phyloP scores from a whole-genome alignment of 2,329 filamentous ascomycete species.

The Aspergillus tanneri region DNA sequence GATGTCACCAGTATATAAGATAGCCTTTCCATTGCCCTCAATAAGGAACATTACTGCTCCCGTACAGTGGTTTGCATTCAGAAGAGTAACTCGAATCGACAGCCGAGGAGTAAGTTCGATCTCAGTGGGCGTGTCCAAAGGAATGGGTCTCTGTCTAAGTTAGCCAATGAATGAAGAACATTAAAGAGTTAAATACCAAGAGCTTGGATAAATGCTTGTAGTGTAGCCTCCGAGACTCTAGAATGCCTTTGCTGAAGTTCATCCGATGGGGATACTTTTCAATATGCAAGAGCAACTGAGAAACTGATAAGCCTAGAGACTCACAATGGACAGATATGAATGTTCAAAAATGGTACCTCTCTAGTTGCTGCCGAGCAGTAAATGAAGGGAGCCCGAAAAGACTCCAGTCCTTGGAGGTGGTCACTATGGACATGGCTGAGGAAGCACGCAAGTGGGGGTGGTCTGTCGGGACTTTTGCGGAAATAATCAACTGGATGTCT shows the following conservation, averaged over 20 bases:
- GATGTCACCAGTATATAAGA: slow-evolving; percentile 87
- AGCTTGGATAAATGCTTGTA: slow-evolving; percentile 74
- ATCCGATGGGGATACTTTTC: slow-evolving; percentile 77
- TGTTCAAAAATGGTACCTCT: too few relatives aligned
- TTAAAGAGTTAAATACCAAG: slow-evolving; percentile 50
- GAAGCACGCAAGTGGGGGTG: slow-evolving; percentile 76
- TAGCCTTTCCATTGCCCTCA: slow-evolving; percentile 67
- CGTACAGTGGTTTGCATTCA: slow-evolving; percentile 89
- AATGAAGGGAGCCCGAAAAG: slow-evolving; percentile 74
- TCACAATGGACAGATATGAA: slow-evolving; percentile 5
- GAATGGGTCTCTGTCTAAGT: slow-evolving; percentile 66
- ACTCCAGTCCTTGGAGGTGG: slow-evolving; percentile 78
- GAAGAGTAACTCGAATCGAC: slow-evolving; percentile 74
- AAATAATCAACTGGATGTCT: slow-evolving; percentile 72
- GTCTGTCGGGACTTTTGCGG: slow-evolving; percentile 53
- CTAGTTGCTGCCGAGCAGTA: slow-evolving; percentile 85
- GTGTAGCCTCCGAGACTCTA: slow-evolving; percentile 71
- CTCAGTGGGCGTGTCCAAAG: slow-evolving; percentile 72
- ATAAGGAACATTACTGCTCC: slow-evolving; percentile 93
- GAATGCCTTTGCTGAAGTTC: slow-evolving; percentile 73
- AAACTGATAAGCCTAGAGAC: not conserved
- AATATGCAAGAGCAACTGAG: slow-evolving; percentile 69
- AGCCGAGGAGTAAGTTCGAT: slow-evolving; percentile 71
- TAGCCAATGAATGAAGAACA: not conserved
- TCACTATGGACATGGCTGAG: slow-evolving; percentile 92